These are phyloP conservation scores for Pueraria montana DNA, from an alignment of 306 rosid species.

Conservation along the genomic window DNA sequence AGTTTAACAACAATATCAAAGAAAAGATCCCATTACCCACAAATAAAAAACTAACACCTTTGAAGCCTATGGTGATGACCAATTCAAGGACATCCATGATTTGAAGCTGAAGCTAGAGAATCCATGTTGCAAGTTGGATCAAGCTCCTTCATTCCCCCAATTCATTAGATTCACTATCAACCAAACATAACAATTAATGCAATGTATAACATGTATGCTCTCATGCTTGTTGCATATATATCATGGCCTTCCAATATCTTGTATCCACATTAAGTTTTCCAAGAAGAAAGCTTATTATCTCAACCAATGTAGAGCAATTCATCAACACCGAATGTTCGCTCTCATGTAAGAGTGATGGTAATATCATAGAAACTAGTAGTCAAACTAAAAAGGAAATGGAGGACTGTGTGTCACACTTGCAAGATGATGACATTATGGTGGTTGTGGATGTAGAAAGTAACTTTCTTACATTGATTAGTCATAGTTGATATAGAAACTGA, in stretches of 20 bases:
- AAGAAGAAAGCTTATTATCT: neutral
- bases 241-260: neutral
- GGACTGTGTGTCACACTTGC: neutral
- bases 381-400: neutral
- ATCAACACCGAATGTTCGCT: neutral
- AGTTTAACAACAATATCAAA: too few relatives aligned
- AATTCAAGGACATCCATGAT: too few relatives aligned
- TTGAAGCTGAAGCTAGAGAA: too few relatives aligned
- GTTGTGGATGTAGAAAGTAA: neutral
- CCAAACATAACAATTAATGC: neutral
- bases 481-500: too few relatives aligned
- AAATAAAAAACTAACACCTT: too few relatives aligned
- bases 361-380: too few relatives aligned
- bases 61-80: too few relatives aligned
- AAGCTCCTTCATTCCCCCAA: too few relatives aligned
- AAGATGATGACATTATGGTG: neutral
- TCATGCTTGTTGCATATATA: constrained; percentile 14
- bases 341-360: neutral
- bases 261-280: constrained; percentile 41
- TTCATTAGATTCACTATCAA: too few relatives aligned
- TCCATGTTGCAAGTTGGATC: constrained; percentile 35
- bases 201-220: constrained; percentile 35
- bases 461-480: too few relatives aligned
- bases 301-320: neutral
- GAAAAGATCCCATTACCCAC: too few relatives aligned